phyloP scores from a whole-genome alignment of 495 filamentous ascomycete species.

The Neurospora sublineolata region DNA sequence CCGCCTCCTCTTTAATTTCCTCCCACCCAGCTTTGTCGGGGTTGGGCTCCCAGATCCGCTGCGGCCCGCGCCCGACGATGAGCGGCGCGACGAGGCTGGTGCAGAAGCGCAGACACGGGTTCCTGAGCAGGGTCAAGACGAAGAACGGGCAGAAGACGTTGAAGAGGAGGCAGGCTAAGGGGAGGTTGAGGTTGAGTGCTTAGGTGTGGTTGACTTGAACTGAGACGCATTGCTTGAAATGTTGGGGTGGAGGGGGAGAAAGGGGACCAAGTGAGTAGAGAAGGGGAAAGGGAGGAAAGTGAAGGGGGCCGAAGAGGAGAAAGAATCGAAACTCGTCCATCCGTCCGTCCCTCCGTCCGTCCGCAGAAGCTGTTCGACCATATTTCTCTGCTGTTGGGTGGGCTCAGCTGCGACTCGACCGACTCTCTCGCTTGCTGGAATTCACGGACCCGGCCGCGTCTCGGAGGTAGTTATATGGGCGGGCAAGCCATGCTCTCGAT shows the following conservation, averaged over 20 bases:
- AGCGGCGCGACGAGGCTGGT: conserved; percentile 29
- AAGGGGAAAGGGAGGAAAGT: background rate
- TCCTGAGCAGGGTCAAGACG: conserved; percentile 29
- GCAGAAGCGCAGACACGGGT: conserved; percentile 38
- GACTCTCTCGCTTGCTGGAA: background rate
- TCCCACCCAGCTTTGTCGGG: conserved; percentile 11
- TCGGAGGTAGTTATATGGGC: background rate
- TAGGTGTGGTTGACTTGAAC: background rate
- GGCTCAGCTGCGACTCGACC: background rate
- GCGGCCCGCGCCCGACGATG: conserved; percentile 36
- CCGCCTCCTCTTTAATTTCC: conserved; percentile 21
- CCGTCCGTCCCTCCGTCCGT: background rate
- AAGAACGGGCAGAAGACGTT: conserved; percentile 30
- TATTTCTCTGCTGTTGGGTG: background rate
- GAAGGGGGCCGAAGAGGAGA: too few species aligned
- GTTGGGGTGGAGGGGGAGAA: background rate
- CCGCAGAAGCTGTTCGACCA: background rate
- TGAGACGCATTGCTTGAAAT: background rate
- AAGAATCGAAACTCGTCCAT: background rate
- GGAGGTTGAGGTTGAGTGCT: conserved; percentile 26
- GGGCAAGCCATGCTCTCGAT: background rate
- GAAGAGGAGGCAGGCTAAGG: conserved; percentile 27
- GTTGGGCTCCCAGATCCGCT: conserved; percentile 27
- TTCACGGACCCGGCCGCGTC: background rate
- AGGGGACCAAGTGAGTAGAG: background rate